Conservation (phyloP, 176 grass and related monocot species). For the Cocos nucifera region DNA sequence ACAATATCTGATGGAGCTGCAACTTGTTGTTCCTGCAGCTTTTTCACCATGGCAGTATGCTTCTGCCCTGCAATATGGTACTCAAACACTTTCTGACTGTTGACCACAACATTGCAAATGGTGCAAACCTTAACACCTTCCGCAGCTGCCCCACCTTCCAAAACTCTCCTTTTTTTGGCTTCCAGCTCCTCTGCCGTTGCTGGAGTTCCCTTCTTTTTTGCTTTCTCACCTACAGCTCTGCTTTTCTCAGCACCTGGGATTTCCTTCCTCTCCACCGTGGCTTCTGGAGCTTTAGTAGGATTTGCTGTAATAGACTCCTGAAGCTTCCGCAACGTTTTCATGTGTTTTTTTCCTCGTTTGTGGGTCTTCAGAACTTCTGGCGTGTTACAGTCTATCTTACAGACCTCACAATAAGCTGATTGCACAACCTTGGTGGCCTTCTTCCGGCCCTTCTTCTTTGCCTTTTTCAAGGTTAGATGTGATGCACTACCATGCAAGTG, state of each 20-base stretch:
- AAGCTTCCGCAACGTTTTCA: constrained; percentile 70
- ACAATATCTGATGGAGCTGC: not conserved
- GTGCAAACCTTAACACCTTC: constrained; percentile 49
- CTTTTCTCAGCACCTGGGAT: constrained; percentile 8
- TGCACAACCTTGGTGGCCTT: constrained; percentile 31
- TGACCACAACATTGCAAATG: constrained; percentile 60
- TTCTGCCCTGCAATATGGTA: constrained; percentile 66
- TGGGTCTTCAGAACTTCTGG: constrained; percentile 46
- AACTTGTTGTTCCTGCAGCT: constrained; percentile 23
- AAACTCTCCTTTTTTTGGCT: constrained; percentile 52
- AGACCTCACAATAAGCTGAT: constrained; percentile 50
- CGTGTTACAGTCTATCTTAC: constrained; percentile 61
- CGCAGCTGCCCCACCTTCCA: constrained; percentile 46
- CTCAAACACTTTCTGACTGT: constrained; percentile 58
- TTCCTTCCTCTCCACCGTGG: constrained; percentile 3
- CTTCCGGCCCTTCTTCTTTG: constrained; percentile 24
- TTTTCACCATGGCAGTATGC: constrained; percentile 51
- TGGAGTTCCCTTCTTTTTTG: constrained; percentile 31
- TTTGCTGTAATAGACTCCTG: constrained; percentile 44
- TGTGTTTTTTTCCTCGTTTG: constrained; percentile 72
- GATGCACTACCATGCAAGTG: constrained; percentile 34
- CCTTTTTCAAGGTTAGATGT: constrained; percentile 16
- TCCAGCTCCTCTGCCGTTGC: constrained; percentile 42
- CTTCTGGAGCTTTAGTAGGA: not conserved
- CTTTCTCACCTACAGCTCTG: constrained; percentile 10